Conservation (phyloP, 179 eudicot genomes). For the Spergularia azorica region DNA sequence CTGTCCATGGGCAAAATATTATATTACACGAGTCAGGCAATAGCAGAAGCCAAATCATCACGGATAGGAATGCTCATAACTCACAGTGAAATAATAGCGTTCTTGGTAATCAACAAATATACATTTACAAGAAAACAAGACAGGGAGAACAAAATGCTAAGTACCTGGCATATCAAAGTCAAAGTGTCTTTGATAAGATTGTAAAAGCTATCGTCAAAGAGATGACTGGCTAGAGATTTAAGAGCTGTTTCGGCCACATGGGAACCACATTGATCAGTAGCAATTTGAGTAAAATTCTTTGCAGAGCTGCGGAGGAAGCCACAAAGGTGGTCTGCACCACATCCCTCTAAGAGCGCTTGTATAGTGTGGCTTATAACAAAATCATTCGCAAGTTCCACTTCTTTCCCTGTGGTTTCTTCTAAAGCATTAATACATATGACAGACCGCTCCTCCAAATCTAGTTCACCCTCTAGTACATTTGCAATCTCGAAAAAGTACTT, state of each 20-base stretch:
- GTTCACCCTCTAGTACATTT: conserved; percentile 8
- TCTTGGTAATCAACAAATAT: neutral
- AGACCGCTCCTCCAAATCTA: conserved; percentile 19
- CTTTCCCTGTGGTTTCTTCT: conserved; percentile 40
- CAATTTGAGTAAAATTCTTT: conserved; percentile 55
- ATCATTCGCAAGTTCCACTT: conserved; percentile 48
- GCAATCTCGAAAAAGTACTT: conserved; percentile 35
- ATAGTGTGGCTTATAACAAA: conserved; percentile 71
- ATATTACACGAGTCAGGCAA: neutral
- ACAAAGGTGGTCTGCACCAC: conserved; percentile 78
- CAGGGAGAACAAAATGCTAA: neutral
- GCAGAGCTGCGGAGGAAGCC: conserved; percentile 72
- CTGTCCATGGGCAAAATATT: conserved; percentile 37
- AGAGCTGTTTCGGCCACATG: conserved; percentile 95
- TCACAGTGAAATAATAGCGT: neutral
- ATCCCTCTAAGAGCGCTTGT: conserved; percentile 74
- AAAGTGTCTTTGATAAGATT: conserved; percentile 62
- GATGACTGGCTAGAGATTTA: conserved; percentile 69
- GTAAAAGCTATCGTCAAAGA: conserved; percentile 52
- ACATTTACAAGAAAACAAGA: neutral
- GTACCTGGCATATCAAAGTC: conserved; percentile 73
- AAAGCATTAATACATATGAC: conserved; percentile 28
- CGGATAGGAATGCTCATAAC: neutral
- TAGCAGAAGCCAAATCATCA: neutral
- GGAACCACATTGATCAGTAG: conserved; percentile 86